Evolutionary conservation across 805 yeast species (phyloP).

Genomic region (Metschnikowia amazonensis): DNA sequence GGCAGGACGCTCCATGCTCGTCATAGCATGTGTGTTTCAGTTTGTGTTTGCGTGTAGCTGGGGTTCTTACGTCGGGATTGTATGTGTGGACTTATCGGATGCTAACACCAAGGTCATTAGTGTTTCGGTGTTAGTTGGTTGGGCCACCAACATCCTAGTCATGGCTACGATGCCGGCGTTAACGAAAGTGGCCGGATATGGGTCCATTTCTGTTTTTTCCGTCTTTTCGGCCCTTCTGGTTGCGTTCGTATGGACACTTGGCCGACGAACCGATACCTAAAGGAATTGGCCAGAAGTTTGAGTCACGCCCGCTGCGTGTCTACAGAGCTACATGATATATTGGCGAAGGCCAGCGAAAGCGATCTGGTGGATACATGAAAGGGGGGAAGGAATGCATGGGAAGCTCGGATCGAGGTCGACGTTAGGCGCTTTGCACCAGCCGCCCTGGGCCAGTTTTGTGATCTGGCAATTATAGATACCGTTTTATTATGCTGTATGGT

Average conservation of each 20-base stretch:
- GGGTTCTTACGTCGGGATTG: constrained; percentile 32
- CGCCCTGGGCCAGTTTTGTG: neutral
- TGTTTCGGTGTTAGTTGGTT: constrained; percentile 19
- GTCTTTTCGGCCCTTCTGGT: constrained; percentile 18
- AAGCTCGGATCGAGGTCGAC: constrained; percentile 1
- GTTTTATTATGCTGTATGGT: neutral
- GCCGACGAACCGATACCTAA: neutral
- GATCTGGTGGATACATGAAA: neutral
- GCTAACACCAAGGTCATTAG: constrained; percentile 22
- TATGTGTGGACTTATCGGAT: constrained; percentile 22
- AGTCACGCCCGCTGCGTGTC: neutral
- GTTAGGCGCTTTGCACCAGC: neutral
- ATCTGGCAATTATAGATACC: neutral
- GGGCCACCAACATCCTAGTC: constrained; percentile 24
- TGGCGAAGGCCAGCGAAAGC: neutral
- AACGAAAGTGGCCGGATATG: constrained; percentile 19
- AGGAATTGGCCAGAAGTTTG: neutral
- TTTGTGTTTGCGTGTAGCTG: constrained; percentile 26
- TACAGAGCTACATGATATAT: neutral
- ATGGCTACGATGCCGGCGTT: constrained; percentile 13
- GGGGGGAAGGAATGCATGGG: neutral
- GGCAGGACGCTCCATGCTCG: constrained; percentile 13
- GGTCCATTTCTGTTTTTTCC: constrained; percentile 21
- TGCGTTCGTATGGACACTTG: constrained; percentile 8
- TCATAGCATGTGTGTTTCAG: constrained; percentile 19